phyloP scores from a whole-genome alignment of 2,329 filamentous ascomycete species.

The Coniochaeta prunicola region DNA sequence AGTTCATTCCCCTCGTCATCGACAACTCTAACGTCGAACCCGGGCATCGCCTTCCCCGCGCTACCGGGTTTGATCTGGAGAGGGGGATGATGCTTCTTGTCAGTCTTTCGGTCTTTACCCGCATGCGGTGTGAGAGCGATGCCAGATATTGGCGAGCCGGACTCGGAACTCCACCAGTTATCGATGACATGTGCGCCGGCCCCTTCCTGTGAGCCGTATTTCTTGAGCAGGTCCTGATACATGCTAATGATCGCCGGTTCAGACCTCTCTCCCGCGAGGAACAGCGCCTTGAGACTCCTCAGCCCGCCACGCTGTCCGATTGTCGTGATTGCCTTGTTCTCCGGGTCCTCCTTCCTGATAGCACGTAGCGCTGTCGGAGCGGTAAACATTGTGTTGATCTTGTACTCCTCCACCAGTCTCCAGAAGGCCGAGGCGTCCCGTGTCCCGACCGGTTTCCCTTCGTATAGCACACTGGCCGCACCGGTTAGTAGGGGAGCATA shows the following conservation, averaged over 20 bases:
- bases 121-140: slow-evolving; percentile 49
- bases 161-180: slow-evolving; percentile 57
- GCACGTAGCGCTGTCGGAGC: slow-evolving; percentile 82
- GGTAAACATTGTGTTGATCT: slow-evolving; percentile 77
- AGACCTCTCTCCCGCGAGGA: slow-evolving; percentile 82
- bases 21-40: slow-evolving; percentile 80
- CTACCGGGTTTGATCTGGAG: slow-evolving; percentile 71
- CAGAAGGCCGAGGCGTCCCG: slow-evolving; percentile 84
- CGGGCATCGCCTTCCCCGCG: slow-evolving; percentile 85
- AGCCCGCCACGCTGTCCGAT: slow-evolving; percentile 64
- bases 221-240: slow-evolving; percentile 66
- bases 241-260: slow-evolving; percentile 78
- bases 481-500: slow-evolving; percentile 82
- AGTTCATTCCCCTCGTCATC: slow-evolving; percentile 73
- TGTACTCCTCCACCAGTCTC: slow-evolving; percentile 78
- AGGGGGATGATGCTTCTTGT: slow-evolving; percentile 31
- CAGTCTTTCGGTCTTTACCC: slow-evolving; percentile 43
- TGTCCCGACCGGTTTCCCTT: slow-evolving; percentile 90
- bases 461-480: slow-evolving; percentile 80
- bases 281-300: slow-evolving; percentile 65
- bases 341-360: slow-evolving; percentile 78
- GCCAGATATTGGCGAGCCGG: slow-evolving; percentile 51
- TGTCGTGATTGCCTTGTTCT: slow-evolving; percentile 57
- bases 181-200: slow-evolving; percentile 51
- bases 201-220: slow-evolving; percentile 47